Base-by-base conservation (phyloP, 2,329 filamentous ascomycete genomes). In the Calonectria hawksworthii region DNA sequence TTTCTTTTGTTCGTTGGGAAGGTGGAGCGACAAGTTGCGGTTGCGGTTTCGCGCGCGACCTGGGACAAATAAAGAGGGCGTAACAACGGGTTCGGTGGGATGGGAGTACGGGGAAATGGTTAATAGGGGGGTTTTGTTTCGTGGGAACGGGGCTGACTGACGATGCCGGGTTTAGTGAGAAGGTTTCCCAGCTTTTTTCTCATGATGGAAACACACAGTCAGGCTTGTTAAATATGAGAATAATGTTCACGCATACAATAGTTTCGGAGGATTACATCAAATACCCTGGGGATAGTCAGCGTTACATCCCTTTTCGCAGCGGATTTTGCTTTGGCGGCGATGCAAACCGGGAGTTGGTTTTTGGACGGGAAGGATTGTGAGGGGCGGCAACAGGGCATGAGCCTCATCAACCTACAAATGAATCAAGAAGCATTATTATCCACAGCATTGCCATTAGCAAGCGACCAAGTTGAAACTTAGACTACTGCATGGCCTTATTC, bases 221-320 rank as follows among this genome's bases (percentile, higher is more conserved):
- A n/a, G 61, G n/a, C 32, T 59, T 61, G 30, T 69, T 47, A 67
- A 67, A 63, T 36, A 63, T 51, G 36, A 61, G 66, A 66, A 54
- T 56, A 59, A 63, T 41, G 56, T 66, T 70, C 56, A 68, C 44
- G 59, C 67, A 66, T 70, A 47, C 67, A 61, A 50, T 56, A 69
- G 36, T 36, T 67, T 66, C 41, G 66, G 67, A 74, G 61, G 72
- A 61, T 70, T 66, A 50, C 65, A 66, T 74, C 30, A 59, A 74
- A 74, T 74, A 74, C 72, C 66, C 72, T n/a, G 65, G 59, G 72
- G 67, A 74, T 70, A 34, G 59, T 59, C 51, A 38, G 23, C 26
- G 44, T 23, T 68, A 50, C 65, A 50, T 69, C 56, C 56, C 65
- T 63, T 63, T 56, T 34, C 34, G 26, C 16, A 44, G 38, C 28